Base-by-base conservation (phyloP, 305 asterid genomes). In the Fraxinus velutina region DNA sequence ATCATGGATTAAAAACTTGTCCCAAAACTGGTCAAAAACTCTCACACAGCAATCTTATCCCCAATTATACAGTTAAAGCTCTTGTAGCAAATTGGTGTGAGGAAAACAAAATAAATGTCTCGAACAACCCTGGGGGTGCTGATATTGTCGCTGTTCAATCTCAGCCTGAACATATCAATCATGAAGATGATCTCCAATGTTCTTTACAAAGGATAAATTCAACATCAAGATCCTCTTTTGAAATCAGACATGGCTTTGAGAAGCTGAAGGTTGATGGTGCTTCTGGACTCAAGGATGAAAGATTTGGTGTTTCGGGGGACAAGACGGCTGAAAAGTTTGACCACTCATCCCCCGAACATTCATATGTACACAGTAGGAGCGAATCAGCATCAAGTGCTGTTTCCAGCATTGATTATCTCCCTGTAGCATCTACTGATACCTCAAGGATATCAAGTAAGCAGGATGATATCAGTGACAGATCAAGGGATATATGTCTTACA, bases 321-420 rank as follows among this genome's bases (percentile, higher is more conserved):
- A 92, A 85, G 84, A 79, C 36, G 13, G 37, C 47, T 13, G 91
- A 85, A 81, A 91, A 90, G 73, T 88, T 84, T 6, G 93, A 88
- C 30, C 86, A 83, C 77, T 89, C 91, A 55, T 87, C 95, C 72
- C 85, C 91, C 0, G 97, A 90, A 88, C 92, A 92, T 85, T 93
- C 98, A 0, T 92, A 90, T 84, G 88, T 85, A 47, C 98, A 96
- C 85, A 96, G 99, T 84, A 86, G 98, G 89, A 94, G 96, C 79
- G 98, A 91, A 84, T 96, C 99, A 2, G 86, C 87, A 75, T 91
- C 97, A 30, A 96, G 97, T 77, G 98, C 91, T 79, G 91, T 92
- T 80, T 94, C 99, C 72, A 94, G 97, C 88, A 80, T 88, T 39
- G 99, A 96, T 77, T 92, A 86, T 84, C 84, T 79, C 73, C 90